These are phyloP conservation scores for Starmerella etchellsii DNA, from an alignment of 805 yeast genomes.

Conservation along the genomic window DNA sequence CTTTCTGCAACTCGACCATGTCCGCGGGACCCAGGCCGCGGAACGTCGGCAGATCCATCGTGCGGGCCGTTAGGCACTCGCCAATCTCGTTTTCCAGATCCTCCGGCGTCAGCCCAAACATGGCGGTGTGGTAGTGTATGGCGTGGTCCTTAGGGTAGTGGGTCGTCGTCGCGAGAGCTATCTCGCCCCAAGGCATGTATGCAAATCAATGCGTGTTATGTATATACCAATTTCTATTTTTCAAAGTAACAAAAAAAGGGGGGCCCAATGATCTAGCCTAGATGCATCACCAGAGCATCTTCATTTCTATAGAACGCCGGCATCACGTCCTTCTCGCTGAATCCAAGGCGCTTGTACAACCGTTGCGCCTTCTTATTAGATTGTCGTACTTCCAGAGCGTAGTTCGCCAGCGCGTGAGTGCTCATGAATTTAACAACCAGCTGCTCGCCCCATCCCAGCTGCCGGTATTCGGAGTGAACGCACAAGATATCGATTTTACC, in stretches of 20 bases:
- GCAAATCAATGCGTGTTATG: too few species aligned
- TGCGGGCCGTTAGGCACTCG: conserved; percentile 41
- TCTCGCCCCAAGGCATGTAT: too few species aligned
- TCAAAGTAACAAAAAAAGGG: too few species aligned
- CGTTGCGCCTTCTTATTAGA: conserved; percentile 9
- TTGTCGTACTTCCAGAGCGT: conserved; percentile 11
- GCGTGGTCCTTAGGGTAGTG: too few species aligned
- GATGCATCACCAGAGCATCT: conserved; percentile 10
- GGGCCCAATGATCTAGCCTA: too few species aligned
- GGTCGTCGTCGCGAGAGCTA: too few species aligned
- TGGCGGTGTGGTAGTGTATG: too few species aligned
- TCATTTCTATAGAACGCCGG: conserved; percentile 7
- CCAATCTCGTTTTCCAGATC: conserved; percentile 36
- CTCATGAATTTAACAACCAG: conserved; percentile 6
- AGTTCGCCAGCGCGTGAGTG: not conserved
- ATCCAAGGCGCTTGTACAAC: conserved; percentile 11
- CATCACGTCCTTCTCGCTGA: conserved; percentile 2
- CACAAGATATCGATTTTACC: conserved; percentile 9
- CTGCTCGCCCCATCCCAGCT: conserved; percentile 8
- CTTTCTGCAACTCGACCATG: conserved; percentile 39
- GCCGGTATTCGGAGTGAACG: conserved; percentile 7
- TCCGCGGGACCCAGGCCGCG: conserved; percentile 66
- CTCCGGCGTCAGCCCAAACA: conserved; percentile 19
- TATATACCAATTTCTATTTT: too few species aligned
- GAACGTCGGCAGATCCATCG: conserved; percentile 32